phyloP scores from a whole-genome alignment of 495 filamentous ascomycete genomes.

The Neurospora hispaniola region DNA sequence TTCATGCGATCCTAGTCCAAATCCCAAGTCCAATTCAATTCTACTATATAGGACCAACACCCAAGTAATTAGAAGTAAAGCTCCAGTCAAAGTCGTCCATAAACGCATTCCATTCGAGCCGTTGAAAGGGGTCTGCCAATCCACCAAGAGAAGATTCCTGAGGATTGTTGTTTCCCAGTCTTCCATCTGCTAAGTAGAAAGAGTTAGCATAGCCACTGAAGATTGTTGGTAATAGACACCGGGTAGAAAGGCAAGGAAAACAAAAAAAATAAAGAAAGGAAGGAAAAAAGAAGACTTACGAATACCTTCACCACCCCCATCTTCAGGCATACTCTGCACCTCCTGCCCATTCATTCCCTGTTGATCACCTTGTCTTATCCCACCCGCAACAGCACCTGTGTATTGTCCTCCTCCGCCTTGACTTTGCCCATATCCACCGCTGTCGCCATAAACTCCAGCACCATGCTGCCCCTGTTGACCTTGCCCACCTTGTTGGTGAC shows the following conservation, averaged over 20 bases:
- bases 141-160: conserved; percentile 7
- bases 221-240: background rate
- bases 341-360: background rate
- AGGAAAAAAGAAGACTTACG: background rate
- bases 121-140: conserved; percentile 21
- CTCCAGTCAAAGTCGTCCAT: conserved; percentile 39
- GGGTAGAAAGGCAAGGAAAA: background rate
- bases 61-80: conserved; percentile 18
- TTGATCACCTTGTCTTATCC: background rate
- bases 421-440: background rate
- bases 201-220: background rate
- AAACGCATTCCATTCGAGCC: conserved; percentile 34
- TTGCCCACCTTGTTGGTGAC: background rate
- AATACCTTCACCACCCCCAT: background rate
- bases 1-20: background rate
- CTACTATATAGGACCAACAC: background rate
- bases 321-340: background rate
- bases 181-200: background rate
- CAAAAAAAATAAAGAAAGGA: background rate
- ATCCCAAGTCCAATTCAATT: background rate
- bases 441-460: background rate
- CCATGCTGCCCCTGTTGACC: background rate
- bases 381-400: background rate
- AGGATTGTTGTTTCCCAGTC: conserved; percentile 8
- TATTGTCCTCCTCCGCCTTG: background rate